Conservation (phyloP, 768 basidiomycete species). For the Termitomyces sp. region DNA sequence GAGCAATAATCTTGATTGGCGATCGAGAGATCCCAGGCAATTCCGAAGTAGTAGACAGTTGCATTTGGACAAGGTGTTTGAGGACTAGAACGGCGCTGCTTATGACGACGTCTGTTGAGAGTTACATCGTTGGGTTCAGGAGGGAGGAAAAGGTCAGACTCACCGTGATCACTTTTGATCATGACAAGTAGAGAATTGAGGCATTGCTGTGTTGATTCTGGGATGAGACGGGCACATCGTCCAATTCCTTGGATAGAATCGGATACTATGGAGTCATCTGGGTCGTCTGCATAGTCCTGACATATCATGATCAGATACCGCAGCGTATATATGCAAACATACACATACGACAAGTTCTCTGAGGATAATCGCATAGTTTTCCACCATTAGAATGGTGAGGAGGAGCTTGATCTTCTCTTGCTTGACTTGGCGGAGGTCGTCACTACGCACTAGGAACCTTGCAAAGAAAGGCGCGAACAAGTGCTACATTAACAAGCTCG, state of each 20-base stretch:
- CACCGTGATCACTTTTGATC: conserved; percentile 76
- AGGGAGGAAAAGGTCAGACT: conserved; percentile 18
- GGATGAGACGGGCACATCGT: conserved; percentile 62
- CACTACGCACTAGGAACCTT: conserved; percentile 65
- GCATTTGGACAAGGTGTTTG: conserved; percentile 77
- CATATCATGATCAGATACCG: neutral
- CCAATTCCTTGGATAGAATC: conserved; percentile 81
- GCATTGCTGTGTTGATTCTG: conserved; percentile 68
- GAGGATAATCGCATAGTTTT: conserved; percentile 70
- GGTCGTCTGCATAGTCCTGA: conserved; percentile 82
- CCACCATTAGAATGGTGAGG: conserved; percentile 55
- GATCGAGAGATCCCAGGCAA: conserved; percentile 27
- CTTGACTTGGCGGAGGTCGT: conserved; percentile 68
- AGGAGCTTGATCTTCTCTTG: conserved; percentile 74
- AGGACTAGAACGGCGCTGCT: conserved; percentile 81
- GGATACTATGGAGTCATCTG: conserved; percentile 65
- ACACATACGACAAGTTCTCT: conserved; percentile 79
- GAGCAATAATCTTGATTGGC: conserved; percentile 69
- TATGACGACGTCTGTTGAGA: conserved; percentile 61
- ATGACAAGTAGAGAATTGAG: conserved; percentile 73
- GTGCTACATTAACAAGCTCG: conserved; percentile 33
- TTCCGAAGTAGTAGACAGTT: conserved; percentile 35
- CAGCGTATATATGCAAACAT: neutral
- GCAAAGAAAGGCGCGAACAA: conserved; percentile 62
- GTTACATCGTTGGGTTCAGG: neutral